Evolutionary conservation across 1,284 basidiomycete genomes (phyloP).

Genomic region (Fomitopsis palustris): DNA sequence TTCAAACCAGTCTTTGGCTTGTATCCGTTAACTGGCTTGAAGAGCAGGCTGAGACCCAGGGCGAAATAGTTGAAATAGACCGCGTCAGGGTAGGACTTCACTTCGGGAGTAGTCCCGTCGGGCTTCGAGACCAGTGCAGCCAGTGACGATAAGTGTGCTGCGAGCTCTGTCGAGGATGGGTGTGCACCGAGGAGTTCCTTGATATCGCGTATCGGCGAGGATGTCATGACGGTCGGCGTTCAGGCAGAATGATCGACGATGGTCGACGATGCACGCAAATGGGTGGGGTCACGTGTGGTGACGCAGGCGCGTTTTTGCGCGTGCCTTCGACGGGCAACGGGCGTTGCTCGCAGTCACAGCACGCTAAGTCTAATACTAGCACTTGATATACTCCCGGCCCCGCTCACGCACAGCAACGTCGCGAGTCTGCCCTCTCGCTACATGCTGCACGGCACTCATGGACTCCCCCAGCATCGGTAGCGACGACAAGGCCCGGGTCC

Average conservation of each 20-base stretch:
- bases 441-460: not conserved
- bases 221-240: not conserved
- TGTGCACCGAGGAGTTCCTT: slow-evolving; percentile 38
- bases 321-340: not conserved
- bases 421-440: not conserved
- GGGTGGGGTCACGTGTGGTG: not conserved
- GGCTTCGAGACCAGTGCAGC: slow-evolving; percentile 20
- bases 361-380: too few relatives aligned
- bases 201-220: slow-evolving; percentile 22
- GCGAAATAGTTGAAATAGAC: slow-evolving; percentile 82
- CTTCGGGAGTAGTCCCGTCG: slow-evolving; percentile 41
- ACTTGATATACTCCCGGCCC: not conserved
- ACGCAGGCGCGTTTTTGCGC: not conserved
- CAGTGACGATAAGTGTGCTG: slow-evolving; percentile 41
- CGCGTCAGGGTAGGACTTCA: slow-evolving; percentile 77
- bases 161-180: slow-evolving; percentile 43
- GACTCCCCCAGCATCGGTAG: not conserved
- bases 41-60: slow-evolving; percentile 78
- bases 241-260: not conserved
- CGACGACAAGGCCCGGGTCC: slow-evolving; percentile 15
- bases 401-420: not conserved
- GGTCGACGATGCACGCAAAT: not conserved
- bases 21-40: slow-evolving; percentile 57
- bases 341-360: not conserved
- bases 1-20: slow-evolving; percentile 46